phyloP scores from a whole-genome alignment of 2,329 filamentous ascomycete genomes.

The Hypoxylon sp. region DNA sequence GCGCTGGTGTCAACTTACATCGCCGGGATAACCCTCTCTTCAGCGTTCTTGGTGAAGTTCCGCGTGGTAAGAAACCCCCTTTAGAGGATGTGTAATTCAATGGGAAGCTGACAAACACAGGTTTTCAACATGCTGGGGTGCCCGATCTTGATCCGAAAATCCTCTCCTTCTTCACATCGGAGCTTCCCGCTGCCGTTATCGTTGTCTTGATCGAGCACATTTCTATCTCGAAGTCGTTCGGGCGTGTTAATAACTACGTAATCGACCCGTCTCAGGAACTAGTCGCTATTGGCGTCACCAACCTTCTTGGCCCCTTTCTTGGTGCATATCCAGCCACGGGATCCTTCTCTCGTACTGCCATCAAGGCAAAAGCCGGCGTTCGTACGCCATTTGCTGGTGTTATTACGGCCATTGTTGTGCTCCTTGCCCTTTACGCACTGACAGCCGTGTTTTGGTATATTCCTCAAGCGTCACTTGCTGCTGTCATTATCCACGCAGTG shows the following conservation, averaged over 20 bases:
- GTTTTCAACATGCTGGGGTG: constrained; percentile 69
- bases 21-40: constrained; percentile 38
- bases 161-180: constrained; percentile 71
- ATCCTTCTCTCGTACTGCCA: constrained; percentile 90
- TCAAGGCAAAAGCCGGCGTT: constrained; percentile 94
- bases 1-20: constrained; percentile 53
- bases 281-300: constrained; percentile 81
- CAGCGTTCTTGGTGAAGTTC: constrained; percentile 76
- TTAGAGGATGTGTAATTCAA: background rate
- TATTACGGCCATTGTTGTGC: constrained; percentile 84
- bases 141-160: constrained; percentile 53
- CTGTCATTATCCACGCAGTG: constrained; percentile 92
- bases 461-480: constrained; percentile 79
- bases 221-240: constrained; percentile 86
- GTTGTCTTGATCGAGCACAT: constrained; percentile 87
- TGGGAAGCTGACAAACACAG: constrained; percentile 52
- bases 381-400: constrained; percentile 88
- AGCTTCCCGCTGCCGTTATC: constrained; percentile 77
- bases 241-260: constrained; percentile 82
- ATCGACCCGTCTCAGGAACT: constrained; percentile 85
- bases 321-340: constrained; percentile 89
- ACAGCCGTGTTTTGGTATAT: constrained; percentile 91
- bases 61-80: constrained; percentile 71
- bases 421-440: constrained; percentile 86
- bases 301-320: constrained; percentile 82